A percentile compares a stretch with the other conserved stretches of the same genome.
phyloP scores from a whole-genome alignment of 345 rosid species.

The thale cress (Arabidopsis thaliana) region DNA sequence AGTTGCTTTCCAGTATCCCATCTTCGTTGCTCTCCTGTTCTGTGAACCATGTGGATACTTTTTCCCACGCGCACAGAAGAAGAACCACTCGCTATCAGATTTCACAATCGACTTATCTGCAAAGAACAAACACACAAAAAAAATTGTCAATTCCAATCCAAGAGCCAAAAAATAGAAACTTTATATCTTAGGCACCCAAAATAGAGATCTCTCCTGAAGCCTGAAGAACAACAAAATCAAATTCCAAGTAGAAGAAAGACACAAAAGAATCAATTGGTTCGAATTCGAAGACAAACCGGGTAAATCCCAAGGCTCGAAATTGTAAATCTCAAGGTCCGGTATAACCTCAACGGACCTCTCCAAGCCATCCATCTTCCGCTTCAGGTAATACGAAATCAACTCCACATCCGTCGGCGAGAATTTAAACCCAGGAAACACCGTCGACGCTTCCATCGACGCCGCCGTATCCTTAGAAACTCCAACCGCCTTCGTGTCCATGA shows the following conservation, averaged over 20 bases:
- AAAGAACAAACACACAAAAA: not conserved
- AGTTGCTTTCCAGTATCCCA: conserved; percentile 93
- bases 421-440: conserved; percentile 79
- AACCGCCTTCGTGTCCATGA: conserved; percentile 30
- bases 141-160: not conserved
- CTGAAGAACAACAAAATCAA: not conserved
- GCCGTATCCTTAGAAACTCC: conserved; percentile 52
- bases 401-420: conserved; percentile 87
- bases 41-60: conserved; percentile 86
- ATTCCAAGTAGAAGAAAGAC: not conserved
- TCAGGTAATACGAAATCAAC: conserved; percentile 74
- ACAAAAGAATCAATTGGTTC: too few relatives aligned
- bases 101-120: conserved; percentile 64
- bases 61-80: conserved; percentile 83
- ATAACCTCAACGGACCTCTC: conserved; percentile 74
- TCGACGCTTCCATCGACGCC: conserved; percentile 59
- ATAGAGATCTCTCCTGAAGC: not conserved
- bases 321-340: conserved; percentile 68
- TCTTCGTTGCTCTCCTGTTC: conserved; percentile 78
- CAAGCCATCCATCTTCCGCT: conserved; percentile 74
- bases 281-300: conserved; percentile 56
- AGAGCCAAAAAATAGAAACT: not conserved
- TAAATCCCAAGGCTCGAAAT: conserved; percentile 85
- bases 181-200: not conserved
- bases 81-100: conserved; percentile 89